Percentiles rank a stretch among this genome's conserved stretches.
Conservation (phyloP, 768 basidiomycete genomes). For the Lactifluus volemus region DNA sequence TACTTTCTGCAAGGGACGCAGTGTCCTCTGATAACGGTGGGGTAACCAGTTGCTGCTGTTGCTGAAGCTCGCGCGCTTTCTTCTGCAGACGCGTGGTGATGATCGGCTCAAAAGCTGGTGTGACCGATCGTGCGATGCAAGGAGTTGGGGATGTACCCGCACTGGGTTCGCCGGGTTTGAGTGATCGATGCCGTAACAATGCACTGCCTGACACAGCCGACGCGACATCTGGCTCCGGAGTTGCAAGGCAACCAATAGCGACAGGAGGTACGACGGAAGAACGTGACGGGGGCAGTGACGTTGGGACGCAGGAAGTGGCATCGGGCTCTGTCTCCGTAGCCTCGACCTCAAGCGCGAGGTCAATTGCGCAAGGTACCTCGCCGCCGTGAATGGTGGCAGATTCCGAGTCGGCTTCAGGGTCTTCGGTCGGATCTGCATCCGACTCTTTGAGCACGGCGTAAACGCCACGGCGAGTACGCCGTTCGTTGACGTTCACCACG, state of each 20-base stretch:
- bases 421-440: conserved; percentile 49
- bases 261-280: conserved; percentile 9
- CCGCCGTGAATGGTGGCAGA: background rate
- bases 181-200: conserved; percentile 4
- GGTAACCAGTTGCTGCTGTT: conserved; percentile 38
- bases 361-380: conserved; percentile 1
- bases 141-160: conserved; percentile 22
- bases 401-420: conserved; percentile 34
- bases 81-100: conserved; percentile 50
- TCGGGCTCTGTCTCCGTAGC: conserved; percentile 12
- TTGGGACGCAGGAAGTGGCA: background rate
- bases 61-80: conserved; percentile 32
- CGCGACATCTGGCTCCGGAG: conserved; percentile 7
- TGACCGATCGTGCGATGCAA: conserved; percentile 23
- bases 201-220: conserved; percentile 7
- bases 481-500: conserved; percentile 62
- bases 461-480: conserved; percentile 73
- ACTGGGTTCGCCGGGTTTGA: conserved; percentile 5
- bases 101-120: conserved; percentile 38
- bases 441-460: conserved; percentile 63
- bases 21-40: conserved; percentile 42
- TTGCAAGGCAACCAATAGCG: conserved; percentile 6
- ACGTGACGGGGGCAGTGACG: conserved; percentile 8
- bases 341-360: conserved; percentile 11
- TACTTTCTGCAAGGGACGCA: conserved; percentile 26